Conservation (phyloP, 257 asterid species). For the Gynochthodes officinalis region DNA sequence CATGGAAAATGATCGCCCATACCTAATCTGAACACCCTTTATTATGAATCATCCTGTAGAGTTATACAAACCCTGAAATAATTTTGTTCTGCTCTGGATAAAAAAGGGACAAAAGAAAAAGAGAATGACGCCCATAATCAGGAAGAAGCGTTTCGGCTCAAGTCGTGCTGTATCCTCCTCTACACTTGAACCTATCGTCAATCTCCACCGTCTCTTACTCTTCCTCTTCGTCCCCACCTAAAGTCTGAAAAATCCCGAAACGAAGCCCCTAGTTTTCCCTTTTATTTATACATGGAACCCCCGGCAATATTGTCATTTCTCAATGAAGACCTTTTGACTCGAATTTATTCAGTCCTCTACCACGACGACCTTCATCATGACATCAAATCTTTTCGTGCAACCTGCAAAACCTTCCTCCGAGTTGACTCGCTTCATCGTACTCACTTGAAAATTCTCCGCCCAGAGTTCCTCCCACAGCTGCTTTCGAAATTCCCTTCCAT, state of each 20-base stretch:
- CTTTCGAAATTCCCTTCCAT: conserved; percentile 42
- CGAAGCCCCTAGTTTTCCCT: not conserved
- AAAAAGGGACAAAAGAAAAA: no score
- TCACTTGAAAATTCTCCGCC: conserved; percentile 57
- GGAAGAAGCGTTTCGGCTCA: conserved; percentile 20
- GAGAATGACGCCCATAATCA: conserved; percentile 5
- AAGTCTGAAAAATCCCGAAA: not conserved
- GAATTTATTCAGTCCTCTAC: conserved; percentile 32
- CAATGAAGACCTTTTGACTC: conserved; percentile 49
- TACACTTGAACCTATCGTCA: conserved; percentile 28
- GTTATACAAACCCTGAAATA: not conserved
- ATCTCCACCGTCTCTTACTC: conserved; percentile 35
- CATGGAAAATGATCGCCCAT: not conserved
- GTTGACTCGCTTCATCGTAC: conserved; percentile 58
- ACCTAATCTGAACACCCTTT: not conserved
- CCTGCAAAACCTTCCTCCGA: conserved; percentile 46
- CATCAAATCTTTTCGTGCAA: conserved; percentile 55
- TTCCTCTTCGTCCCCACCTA: conserved; percentile 46
- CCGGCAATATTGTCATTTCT: conserved; percentile 29
- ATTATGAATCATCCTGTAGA: not conserved
- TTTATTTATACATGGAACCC: conserved; percentile 23
- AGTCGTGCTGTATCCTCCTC: conserved; percentile 22
- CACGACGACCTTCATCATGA: conserved; percentile 28
- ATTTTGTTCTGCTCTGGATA: not conserved
- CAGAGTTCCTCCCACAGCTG: conserved; percentile 49